Evolutionary conservation across 2,329 filamentous ascomycete genomes (phyloP).

Genomic region (Neonectria sp.): DNA sequence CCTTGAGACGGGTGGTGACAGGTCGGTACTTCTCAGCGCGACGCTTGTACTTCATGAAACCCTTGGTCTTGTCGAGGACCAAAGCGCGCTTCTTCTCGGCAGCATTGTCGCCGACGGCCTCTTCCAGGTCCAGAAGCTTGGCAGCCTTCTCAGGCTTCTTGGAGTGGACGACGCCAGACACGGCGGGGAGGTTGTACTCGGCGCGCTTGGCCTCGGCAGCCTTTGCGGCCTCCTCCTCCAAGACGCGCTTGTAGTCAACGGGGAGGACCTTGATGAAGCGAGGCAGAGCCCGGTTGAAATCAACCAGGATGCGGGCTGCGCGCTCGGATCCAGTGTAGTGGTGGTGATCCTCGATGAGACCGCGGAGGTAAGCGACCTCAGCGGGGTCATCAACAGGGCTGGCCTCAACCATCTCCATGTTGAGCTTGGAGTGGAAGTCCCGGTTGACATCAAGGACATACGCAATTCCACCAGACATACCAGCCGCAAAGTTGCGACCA

Average conservation of each 20-base stretch:
- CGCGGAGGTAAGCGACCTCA: constrained; percentile 91
- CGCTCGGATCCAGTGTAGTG: constrained; percentile 98
- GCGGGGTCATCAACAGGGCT: constrained; percentile 85
- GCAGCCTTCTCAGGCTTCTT: constrained; percentile 79
- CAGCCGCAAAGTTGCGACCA: constrained; percentile 96
- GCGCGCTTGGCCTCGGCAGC: constrained; percentile 87
- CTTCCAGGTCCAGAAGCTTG: constrained; percentile 87
- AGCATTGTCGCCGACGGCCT: constrained; percentile 87
- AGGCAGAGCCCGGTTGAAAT: constrained; percentile 92
- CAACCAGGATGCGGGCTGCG: constrained; percentile 91
- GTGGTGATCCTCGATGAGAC: constrained; percentile 95
- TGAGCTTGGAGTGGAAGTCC: constrained; percentile 94
- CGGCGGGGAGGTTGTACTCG: constrained; percentile 84
- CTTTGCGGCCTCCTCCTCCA: constrained; percentile 88
- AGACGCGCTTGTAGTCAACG: constrained; percentile 95
- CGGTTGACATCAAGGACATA: constrained; percentile 92
- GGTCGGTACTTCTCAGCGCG: constrained; percentile 94
- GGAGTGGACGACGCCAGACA: constrained; percentile 73
- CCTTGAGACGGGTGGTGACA: constrained; percentile 86
- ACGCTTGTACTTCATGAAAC: constrained; percentile 97
- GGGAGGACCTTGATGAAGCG: constrained; percentile 95
- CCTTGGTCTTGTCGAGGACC: constrained; percentile 96
- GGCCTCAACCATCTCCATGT: constrained; percentile 97
- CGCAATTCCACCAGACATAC: constrained; percentile 98
- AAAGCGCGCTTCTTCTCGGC: constrained; percentile 92